phyloP scores from a whole-genome alignment of 805 yeast species.

The Saturnispora zaruensis region DNA sequence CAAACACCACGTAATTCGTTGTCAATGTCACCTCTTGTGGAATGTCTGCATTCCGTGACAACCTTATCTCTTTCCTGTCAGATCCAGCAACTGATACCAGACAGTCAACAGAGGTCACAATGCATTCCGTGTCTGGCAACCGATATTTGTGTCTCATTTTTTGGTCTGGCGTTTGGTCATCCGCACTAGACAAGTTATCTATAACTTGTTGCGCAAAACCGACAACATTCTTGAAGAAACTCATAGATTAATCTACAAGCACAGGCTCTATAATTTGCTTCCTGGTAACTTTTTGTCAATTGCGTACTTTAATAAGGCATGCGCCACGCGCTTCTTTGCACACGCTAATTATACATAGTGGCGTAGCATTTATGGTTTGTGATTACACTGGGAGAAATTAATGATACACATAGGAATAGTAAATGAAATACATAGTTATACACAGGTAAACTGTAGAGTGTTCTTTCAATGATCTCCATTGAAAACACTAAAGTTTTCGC shows the following conservation, averaged over 20 bases:
- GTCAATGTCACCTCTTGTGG: slow-evolving; percentile 49
- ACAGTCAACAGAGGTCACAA: slow-evolving; percentile 33
- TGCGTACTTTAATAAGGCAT: background rate
- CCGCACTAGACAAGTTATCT: slow-evolving; percentile 31
- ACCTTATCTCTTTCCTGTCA: slow-evolving; percentile 5
- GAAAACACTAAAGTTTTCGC: too few relatives aligned
- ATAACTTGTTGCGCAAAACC: slow-evolving; percentile 40
- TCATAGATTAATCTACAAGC: slow-evolving; percentile 28
- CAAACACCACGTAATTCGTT: slow-evolving; percentile 66
- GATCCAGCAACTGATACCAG: slow-evolving; percentile 4
- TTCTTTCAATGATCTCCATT: too few relatives aligned
- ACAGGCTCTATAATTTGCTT: background rate
- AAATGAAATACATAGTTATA: too few relatives aligned
- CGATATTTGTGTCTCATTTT: slow-evolving; percentile 55
- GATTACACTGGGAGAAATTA: too few relatives aligned
- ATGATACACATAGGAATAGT: too few relatives aligned
- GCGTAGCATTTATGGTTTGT: too few relatives aligned
- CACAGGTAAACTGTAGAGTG: too few relatives aligned
- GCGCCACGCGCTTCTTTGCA: background rate
- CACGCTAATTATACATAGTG: too few relatives aligned
- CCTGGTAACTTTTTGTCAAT: background rate
- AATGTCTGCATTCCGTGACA: slow-evolving; percentile 3
- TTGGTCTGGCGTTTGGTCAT: slow-evolving; percentile 58
- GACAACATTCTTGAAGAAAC: slow-evolving; percentile 41
- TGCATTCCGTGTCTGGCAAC: slow-evolving; percentile 62